Evolutionary conservation across 2,329 filamentous ascomycete genomes (phyloP).

Genomic region (Ceratocystis harringtonii): DNA sequence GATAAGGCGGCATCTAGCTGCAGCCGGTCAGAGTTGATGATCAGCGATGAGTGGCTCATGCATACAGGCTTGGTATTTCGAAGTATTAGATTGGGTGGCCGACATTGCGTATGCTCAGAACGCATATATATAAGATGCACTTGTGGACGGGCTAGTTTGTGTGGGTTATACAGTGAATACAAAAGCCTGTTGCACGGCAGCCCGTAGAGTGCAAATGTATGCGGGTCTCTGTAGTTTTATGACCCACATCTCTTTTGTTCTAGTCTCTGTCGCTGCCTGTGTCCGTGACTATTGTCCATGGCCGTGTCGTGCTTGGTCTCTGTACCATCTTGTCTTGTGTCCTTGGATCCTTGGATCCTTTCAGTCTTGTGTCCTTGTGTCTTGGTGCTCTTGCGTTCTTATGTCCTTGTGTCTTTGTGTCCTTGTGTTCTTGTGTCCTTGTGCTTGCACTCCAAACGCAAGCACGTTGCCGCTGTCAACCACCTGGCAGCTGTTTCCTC

Average conservation of each 20-base stretch:
- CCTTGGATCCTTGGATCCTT: too few relatives aligned
- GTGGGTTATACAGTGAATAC: background rate
- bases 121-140: background rate
- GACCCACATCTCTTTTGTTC: too few relatives aligned
- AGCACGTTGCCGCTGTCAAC: conserved; percentile 4
- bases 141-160: background rate
- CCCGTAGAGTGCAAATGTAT: too few relatives aligned
- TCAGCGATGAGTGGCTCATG: background rate
- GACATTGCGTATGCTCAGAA: background rate
- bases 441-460: background rate
- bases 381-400: background rate
- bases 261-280: too few relatives aligned
- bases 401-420: background rate
- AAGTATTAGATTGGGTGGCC: background rate
- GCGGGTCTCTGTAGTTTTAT: too few relatives aligned
- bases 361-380: background rate
- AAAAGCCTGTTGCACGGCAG: background rate
- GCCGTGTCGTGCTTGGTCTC: too few relatives aligned
- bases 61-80: background rate
- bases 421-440: background rate
- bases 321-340: too few relatives aligned
- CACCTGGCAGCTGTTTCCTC: background rate
- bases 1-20: background rate
- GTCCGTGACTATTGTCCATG: too few relatives aligned
- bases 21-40: background rate